Base-by-base conservation (phyloP, 2,329 filamentous ascomycete genomes). In the Mariannaea elegans region DNA sequence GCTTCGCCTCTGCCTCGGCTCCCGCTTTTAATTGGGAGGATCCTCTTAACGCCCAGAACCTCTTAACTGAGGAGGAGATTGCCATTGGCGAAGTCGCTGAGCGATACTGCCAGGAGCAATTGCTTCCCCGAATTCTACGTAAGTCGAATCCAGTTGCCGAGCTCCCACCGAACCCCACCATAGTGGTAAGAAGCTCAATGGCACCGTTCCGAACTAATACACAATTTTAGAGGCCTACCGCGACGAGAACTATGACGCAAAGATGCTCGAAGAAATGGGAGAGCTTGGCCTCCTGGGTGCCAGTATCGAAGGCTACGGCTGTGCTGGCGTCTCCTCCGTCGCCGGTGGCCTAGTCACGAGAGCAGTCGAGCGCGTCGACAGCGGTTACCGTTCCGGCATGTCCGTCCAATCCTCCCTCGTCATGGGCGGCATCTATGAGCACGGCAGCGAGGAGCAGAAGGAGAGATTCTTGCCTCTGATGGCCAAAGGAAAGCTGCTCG, bases 341-440 rank as follows among this genome's bases (percentile, higher is more conserved):
- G 93, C 93, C 8, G 90, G 90, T n/a, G 93, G 93, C 19, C 81
- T 97, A 64, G 97, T 97, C 76, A 96, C 92, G 18, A 87, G 93
- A 73, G 93, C 94, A 64, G 92, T 97, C 16, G 93, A 97, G 78
- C 87, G 93, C 57, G 92, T 97, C 24, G 93, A 97, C 74, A 95
- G 92, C 61, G 94, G 93, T 47, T 97, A 97, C 78, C 87, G 94
- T 59, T 96, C 92, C 47, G 93, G 91, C 65, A 96, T 97, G 90
- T 96, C 92, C 7, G 94, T 97, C 18, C 93, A 97, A 76, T 94
- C 91, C 61, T 95, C 93, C 1, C 82, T 97, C n/a, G 91, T 90
- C 19, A 97, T 97, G 94, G 93, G 93, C 19, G 92, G 91, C 23
- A 97, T 97, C 70, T 83, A 94, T 75, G 91, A 96, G 69, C 94